Conservation (phyloP, 176 grass and related monocot genomes). For the Elymus sibiricus region DNA sequence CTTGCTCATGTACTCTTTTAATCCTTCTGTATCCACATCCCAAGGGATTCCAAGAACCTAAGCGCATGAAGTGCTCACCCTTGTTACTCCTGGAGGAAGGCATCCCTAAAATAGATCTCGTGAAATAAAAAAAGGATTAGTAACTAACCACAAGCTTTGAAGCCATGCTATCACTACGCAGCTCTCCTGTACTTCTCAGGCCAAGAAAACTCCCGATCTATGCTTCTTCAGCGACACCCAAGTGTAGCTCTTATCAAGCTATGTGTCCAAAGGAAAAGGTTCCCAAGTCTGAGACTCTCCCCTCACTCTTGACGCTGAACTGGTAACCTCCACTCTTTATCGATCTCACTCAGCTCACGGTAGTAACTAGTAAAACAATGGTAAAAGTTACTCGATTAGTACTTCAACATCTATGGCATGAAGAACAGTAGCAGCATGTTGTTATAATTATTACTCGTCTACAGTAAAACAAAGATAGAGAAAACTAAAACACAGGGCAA, state of each 20-base stretch:
- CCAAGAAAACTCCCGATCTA: slow-evolving; percentile 24
- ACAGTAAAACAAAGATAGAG: not conserved
- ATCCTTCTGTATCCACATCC: slow-evolving; percentile 80
- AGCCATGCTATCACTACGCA: slow-evolving; percentile 29
- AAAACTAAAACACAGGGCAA: not conserved
- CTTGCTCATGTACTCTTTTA: slow-evolving; percentile 78
- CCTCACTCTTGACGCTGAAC: slow-evolving; percentile 20
- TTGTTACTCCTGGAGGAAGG: slow-evolving; percentile 26
- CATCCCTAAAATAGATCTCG: slow-evolving; percentile 24
- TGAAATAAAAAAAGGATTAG: slow-evolving; percentile 7
- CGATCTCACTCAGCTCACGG: slow-evolving; percentile 20
- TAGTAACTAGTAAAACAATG: slow-evolving; percentile 32
- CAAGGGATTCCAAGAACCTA: slow-evolving; percentile 87
- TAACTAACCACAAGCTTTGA: slow-evolving; percentile 65
- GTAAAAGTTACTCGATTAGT: slow-evolving; percentile 24
- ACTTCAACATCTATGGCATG: slow-evolving; percentile 4
- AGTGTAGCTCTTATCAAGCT: slow-evolving; percentile 9
- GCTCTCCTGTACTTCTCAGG: slow-evolving; percentile 12
- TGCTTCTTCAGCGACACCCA: not conserved
- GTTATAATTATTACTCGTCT: not conserved
- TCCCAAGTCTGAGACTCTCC: slow-evolving; percentile 14
- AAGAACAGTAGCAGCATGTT: not conserved
- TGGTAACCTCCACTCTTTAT: slow-evolving; percentile 18
- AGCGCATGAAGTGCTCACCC: slow-evolving; percentile 7
- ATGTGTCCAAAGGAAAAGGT: slow-evolving; percentile 10